phyloP scores from a whole-genome alignment of 1,284 basidiomycete genomes.

The Ceratobasidium sp. region DNA sequence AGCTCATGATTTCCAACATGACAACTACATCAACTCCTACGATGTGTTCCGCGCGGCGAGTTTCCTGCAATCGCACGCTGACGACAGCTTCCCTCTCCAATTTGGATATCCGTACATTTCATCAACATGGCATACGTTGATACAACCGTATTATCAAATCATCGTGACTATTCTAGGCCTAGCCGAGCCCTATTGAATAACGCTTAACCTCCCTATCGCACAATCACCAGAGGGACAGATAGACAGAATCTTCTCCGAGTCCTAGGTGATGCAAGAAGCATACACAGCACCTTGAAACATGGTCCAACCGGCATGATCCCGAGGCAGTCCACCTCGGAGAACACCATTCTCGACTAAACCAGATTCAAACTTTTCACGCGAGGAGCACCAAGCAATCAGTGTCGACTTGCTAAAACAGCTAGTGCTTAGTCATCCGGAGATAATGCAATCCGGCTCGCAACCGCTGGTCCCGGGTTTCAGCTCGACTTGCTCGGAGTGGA shows the following conservation, averaged over 20 bases:
- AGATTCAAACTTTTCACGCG: background rate
- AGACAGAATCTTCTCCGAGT: background rate
- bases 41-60: too few species aligned
- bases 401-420: background rate
- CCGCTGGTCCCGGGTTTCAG: constrained; percentile 14
- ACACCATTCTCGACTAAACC: constrained; percentile 25
- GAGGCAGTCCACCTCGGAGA: background rate
- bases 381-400: background rate
- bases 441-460: constrained; percentile 20
- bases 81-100: too few species aligned
- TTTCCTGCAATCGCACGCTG: too few species aligned
- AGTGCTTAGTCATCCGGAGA: constrained; percentile 29
- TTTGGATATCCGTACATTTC: too few species aligned
- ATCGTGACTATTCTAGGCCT: background rate
- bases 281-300: background rate
- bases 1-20: too few species aligned
- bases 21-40: too few species aligned
- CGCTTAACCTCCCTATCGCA: background rate
- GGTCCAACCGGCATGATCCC: background rate
- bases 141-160: too few species aligned
- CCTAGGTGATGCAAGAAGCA: background rate
- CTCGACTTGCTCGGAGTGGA: background rate
- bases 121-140: too few species aligned
- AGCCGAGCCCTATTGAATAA: background rate
- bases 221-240: background rate